Evolutionary conservation across 2,329 filamentous ascomycete species (phyloP).

Genomic region (Aspergillus texensis): DNA sequence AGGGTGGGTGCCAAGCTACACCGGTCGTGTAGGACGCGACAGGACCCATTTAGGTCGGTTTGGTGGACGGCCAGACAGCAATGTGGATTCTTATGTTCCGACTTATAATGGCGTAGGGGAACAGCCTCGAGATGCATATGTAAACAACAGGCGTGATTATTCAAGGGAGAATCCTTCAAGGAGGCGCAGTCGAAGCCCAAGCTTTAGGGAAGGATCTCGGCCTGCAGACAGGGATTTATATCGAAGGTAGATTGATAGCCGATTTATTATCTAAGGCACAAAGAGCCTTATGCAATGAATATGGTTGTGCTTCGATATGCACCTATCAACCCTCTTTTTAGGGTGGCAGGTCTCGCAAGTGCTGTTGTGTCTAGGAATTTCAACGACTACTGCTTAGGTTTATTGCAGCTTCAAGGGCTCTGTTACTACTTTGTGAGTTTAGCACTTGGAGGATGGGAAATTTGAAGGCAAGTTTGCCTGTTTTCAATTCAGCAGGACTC

Average conservation of each 20-base stretch:
- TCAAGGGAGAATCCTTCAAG: constrained; percentile 30
- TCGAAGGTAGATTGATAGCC: constrained; percentile 24
- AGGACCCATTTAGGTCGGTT: constrained; percentile 28
- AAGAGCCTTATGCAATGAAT: background rate
- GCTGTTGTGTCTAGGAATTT: background rate
- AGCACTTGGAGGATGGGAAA: background rate
- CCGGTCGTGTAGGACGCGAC: constrained; percentile 35
- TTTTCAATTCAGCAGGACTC: background rate
- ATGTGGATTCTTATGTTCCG: constrained; percentile 42
- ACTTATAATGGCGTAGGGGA: constrained; percentile 33
- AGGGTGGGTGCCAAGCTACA: constrained; percentile 29
- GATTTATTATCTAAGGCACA: background rate
- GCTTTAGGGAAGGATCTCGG: constrained; percentile 28
- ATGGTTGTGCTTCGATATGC: background rate
- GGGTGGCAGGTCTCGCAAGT: background rate
- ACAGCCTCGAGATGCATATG: constrained; percentile 24
- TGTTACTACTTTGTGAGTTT: background rate
- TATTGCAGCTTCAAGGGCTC: background rate
- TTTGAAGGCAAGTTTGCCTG: background rate
- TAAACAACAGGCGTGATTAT: constrained; percentile 29
- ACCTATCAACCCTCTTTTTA: background rate
- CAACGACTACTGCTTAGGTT: background rate
- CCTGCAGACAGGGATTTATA: constrained; percentile 24
- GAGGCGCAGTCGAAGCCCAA: constrained; percentile 40
- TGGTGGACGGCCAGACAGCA: constrained; percentile 28